Conservation (phyloP, 257 asterid genomes). For the Fraxinus cuspidata region DNA sequence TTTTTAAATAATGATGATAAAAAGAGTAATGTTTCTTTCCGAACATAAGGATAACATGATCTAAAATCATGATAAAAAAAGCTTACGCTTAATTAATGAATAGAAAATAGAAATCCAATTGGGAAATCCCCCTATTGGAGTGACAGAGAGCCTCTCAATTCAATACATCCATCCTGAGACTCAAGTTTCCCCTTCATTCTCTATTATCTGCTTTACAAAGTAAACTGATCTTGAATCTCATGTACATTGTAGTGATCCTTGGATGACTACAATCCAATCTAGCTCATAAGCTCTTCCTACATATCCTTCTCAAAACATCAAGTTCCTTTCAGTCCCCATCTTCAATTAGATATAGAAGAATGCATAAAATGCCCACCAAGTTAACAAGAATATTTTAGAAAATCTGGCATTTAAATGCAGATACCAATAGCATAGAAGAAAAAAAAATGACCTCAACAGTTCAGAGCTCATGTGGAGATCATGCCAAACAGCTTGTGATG, state of each 20-base stretch:
- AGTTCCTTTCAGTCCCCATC: neutral
- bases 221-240: too few species aligned
- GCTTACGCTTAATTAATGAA: neutral
- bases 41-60: neutral
- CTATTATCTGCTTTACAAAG: neutral
- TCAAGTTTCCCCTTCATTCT: neutral
- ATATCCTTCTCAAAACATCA: neutral
- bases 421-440: neutral
- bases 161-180: neutral
- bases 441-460: neutral
- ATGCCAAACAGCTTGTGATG: neutral
- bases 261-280: neutral
- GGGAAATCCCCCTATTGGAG: neutral
- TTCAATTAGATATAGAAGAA: neutral
- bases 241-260: neutral
- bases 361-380: neutral
- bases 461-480: neutral
- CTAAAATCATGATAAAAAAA: neutral
- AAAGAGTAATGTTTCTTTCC: neutral
- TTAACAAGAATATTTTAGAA: neutral
- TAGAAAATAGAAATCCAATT: neutral
- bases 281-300: neutral
- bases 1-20: too few species aligned
- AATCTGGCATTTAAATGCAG: neutral
- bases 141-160: neutral